Evolutionary conservation across 1,284 basidiomycete species (phyloP), one percentile per base, ranked within the genome.

Genomic region (Trichosporon sp.): DNA sequence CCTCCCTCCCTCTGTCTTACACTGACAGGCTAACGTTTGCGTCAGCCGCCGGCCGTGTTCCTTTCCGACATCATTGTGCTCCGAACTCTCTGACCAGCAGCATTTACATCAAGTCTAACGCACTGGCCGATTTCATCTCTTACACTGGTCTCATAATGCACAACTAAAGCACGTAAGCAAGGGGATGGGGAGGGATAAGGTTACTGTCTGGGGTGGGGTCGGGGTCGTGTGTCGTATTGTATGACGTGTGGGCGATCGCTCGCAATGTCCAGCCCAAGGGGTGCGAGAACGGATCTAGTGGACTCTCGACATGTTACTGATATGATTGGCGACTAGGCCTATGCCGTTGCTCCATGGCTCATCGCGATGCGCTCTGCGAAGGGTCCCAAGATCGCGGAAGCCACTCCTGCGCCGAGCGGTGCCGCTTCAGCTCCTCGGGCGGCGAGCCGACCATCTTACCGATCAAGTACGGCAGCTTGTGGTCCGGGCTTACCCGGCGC

Each of bases 391-490:
- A 51, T 19, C 69, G 67, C 1, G 73, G 73, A 0, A 74, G 61
- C 71, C 71, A 74, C 54, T 74, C 73, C 43, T 37, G 19, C 19
- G 71, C 73, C 14, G 67, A 67, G n/a, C 54, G 38, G 43, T 71
- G 73, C 26, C 46, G 48, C 37, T 78, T 73, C 16, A 82, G 68
- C 54, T 76, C 73, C 46, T 80, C 79, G 2, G 81, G 81, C 31
- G 81, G 81, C 3, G 78, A 71, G 10, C 81, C 81, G 7, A 83
- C 78, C 70, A 83, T 70, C 73, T 82, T 82, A 65, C 78, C 77
- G 66, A 83, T 82, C 72, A 83, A 69, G 69, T 81, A 79, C 11
- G 81, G 81, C 37, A 83, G 73, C 71, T 78, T 78, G 12, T 73
- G 75, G 65, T 71, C 73, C 2, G 77, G 78, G 5, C 76, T 78